Conservation (phyloP, 164 flowering plant genomes). For the Berberis thunbergii region DNA sequence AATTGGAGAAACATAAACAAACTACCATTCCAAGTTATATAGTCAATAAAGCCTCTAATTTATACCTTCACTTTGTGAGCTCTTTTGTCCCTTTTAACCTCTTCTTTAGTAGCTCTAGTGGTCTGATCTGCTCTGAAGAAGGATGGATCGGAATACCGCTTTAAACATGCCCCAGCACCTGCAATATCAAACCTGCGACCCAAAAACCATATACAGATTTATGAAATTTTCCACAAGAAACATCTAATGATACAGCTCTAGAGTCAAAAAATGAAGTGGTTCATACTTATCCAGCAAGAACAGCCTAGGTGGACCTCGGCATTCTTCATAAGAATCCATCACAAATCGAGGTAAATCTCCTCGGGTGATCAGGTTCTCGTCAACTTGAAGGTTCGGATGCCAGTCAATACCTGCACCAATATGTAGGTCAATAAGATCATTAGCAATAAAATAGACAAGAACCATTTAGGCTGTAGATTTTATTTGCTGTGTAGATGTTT, state of each 20-base stretch:
- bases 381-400: conserved; percentile 63
- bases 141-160: conserved; percentile 96
- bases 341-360: conserved; percentile 93
- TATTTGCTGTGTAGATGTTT: too few species aligned
- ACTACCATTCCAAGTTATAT: too few species aligned
- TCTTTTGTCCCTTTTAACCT: conserved; percentile 60
- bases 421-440: too few species aligned
- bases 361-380: conserved; percentile 56
- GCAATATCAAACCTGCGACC: conserved; percentile 80
- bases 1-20: too few species aligned
- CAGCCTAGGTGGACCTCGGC: conserved; percentile 89
- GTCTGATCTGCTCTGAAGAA: conserved; percentile 57
- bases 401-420: conserved; percentile 68
- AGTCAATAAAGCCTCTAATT: neutral
- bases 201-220: neutral
- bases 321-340: conserved; percentile 97
- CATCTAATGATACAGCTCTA: neutral
- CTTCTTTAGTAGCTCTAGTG: conserved; percentile 20
- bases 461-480: too few species aligned
- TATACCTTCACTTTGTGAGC: conserved; percentile 68
- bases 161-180: conserved; percentile 97
- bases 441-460: too few species aligned
- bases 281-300: conserved; percentile 94
- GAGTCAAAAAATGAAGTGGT: too few species aligned
- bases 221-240: neutral